Conservation (phyloP, 2,329 filamentous ascomycete species). For the Hymenoscyphus linearis region DNA sequence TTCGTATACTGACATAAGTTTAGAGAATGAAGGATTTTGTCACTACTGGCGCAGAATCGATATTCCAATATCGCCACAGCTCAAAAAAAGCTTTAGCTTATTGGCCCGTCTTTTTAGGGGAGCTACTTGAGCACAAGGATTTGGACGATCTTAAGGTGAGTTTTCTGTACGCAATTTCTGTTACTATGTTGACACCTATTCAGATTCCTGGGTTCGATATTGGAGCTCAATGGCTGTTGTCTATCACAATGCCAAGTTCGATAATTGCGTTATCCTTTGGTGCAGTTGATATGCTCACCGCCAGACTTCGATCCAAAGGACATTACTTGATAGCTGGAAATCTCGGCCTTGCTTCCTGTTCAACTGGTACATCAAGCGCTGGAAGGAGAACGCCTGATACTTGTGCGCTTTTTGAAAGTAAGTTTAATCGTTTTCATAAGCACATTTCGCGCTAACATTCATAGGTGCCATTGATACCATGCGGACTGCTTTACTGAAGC, state of each 20-base stretch:
- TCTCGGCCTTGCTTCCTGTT: neutral
- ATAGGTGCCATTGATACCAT: conserved; percentile 14
- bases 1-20: conserved; percentile 8
- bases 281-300: conserved; percentile 34
- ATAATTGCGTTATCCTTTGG: conserved; percentile 45
- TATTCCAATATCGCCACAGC: conserved; percentile 35
- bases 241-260: conserved; percentile 45
- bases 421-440: neutral
- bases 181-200: conserved; percentile 23
- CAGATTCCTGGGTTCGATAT: conserved; percentile 35
- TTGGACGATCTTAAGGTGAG: conserved; percentile 37
- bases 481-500: conserved; percentile 12
- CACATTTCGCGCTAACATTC: neutral
- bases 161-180: neutral
- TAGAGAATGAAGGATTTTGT: conserved; percentile 23
- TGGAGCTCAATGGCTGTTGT: conserved; percentile 48
- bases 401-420: conserved; percentile 7
- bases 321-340: conserved; percentile 4
- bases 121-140: conserved; percentile 41
- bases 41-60: conserved; percentile 21
- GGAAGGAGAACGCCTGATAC: neutral
- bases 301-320: conserved; percentile 21
- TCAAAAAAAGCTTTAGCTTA: conserved; percentile 45
- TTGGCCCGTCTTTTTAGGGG: conserved; percentile 46
- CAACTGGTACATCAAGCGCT: neutral